Evolutionary conservation across 1,139 yeast species (phyloP), one percentile per base, ranked within the genome.

Genomic region (Geotrichum macrosporum): DNA sequence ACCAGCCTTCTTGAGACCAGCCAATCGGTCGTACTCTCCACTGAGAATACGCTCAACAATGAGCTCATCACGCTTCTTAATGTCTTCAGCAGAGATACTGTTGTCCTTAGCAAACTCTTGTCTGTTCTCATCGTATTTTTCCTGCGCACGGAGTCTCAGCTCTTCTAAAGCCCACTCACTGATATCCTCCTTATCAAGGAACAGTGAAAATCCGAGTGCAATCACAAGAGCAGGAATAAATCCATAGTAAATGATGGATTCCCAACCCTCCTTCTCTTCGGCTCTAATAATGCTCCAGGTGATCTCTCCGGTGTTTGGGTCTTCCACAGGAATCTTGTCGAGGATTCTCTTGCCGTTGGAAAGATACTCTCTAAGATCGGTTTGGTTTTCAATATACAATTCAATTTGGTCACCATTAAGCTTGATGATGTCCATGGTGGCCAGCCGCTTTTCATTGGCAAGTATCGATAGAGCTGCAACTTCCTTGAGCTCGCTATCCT

Each of bases 191-290:
- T 70, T 70, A 47, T 76, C 76, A 56, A 76, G 69, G 62, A 67
- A 67, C 60, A 74, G 71, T 36, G 75, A 61, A 27, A 76, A 65
- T 40, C 71, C 75, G 36, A 74, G 62, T 26, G 75, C 60, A 48
- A 71, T 60, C 42, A 74, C 58, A 55, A 74, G 62, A 8, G 84
- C 86, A 49, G 94, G 89, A 35, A 84, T 80, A 62, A 83, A 78
- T 56, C 81, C 76, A 64, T 76, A 82, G 68, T 82, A 84, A 52
- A 86, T 72, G 50, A 75, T 74, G 55, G 73, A 72, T 63, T 86
- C 95, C 95, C 95, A 85, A 42, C 94, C 94, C 70, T 85, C 95
- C 64, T 80, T 80, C 59, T 78, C 80, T 50, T 82, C 77, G 61
- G 80, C 88, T 56, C 94, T 75, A 41, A 86, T 80, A 53, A 85